Evolutionary conservation across 139 green algal species (phyloP).

Genomic region (Chlorella sp.): DNA sequence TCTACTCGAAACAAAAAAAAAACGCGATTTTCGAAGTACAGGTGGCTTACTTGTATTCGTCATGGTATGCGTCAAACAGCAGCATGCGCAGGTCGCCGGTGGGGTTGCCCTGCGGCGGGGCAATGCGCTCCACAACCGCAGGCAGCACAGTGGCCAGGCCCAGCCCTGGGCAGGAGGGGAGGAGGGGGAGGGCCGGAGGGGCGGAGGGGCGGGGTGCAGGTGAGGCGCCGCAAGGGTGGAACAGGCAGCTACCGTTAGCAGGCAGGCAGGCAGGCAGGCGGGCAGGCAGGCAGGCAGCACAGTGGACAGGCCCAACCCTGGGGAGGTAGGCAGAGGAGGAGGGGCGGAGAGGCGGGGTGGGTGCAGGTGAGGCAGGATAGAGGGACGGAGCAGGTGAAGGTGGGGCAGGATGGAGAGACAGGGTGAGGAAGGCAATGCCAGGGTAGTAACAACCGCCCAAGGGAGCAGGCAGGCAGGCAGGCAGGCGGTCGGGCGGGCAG

Average conservation of each 20-base stretch:
- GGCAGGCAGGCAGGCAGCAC: conserved; percentile 84
- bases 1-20: too few species aligned
- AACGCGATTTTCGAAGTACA: too few species aligned
- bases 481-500: too few species aligned
- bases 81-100: conserved; percentile 70
- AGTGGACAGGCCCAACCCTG: conserved; percentile 62
- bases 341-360: too few species aligned
- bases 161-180: conserved; percentile 34
- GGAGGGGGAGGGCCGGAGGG: background rate
- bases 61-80: conserved; percentile 93
- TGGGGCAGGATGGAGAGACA: too few species aligned
- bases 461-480: too few species aligned
- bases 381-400: too few species aligned
- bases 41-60: too few species aligned
- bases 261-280: background rate
- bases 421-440: too few species aligned
- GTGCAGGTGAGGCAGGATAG: too few species aligned
- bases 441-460: too few species aligned
- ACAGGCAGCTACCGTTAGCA: too few species aligned
- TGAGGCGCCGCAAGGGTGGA: background rate
- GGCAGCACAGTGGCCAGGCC: conserved; percentile 75
- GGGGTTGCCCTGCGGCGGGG: conserved; percentile 53
- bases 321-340: background rate
- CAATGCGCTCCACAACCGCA: conserved; percentile 76
- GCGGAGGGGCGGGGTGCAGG: background rate